Evolutionary conservation across 805 yeast species (phyloP).

Genomic region (Ogataea trehalophila): DNA sequence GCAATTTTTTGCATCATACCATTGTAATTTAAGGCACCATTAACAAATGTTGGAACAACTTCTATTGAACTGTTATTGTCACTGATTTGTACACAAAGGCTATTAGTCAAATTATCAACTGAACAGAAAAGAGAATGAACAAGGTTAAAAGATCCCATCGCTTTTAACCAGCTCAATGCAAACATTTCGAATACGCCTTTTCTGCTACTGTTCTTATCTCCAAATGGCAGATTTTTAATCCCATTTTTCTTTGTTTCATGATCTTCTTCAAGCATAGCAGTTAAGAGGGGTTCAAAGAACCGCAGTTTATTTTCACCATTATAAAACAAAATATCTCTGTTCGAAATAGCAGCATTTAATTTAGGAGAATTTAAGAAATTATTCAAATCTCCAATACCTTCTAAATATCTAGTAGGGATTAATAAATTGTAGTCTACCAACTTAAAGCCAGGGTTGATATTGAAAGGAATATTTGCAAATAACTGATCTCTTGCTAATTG

Average conservation of each 20-base stretch:
- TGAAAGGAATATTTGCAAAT: conserved; percentile 34
- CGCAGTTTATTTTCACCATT: conserved; percentile 19
- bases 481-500: conserved; percentile 16
- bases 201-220: conserved; percentile 11
- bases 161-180: conserved; percentile 37
- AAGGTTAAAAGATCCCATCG: conserved; percentile 29
- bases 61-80: conserved; percentile 28
- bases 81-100: conserved; percentile 37
- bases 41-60: conserved; percentile 25
- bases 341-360: conserved; percentile 17
- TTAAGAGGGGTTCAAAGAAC: conserved; percentile 33
- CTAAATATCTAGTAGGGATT: conserved; percentile 30
- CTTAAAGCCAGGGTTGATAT: conserved; percentile 31
- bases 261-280: conserved; percentile 32
- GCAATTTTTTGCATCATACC: conserved; percentile 3
- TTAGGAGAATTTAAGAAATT: conserved; percentile 1
- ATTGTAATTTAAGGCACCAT: conserved; percentile 12
- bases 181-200: conserved; percentile 35
- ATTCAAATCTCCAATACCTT: conserved; percentile 6
- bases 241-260: background rate
- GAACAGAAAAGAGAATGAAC: conserved; percentile 42
- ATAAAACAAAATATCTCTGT: conserved; percentile 18
- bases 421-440: conserved; percentile 36
- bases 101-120: conserved; percentile 23
- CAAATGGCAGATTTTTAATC: conserved; percentile 11